Conservation (phyloP, 2,329 filamentous ascomycete genomes). For the Hypocrella siamensis region DNA sequence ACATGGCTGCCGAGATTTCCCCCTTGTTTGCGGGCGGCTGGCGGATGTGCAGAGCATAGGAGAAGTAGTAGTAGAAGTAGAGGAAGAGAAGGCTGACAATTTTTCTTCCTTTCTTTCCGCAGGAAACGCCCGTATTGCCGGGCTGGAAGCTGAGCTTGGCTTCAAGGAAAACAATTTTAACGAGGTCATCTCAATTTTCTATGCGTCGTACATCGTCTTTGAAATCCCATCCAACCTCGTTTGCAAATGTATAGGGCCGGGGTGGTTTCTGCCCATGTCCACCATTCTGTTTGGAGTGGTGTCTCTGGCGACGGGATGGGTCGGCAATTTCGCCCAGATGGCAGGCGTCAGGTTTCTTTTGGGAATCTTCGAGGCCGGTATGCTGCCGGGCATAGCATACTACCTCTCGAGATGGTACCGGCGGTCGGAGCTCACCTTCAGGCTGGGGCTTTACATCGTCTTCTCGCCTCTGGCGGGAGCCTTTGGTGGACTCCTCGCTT, state of each 20-base stretch:
- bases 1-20: neutral
- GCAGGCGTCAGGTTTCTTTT: slow-evolving; percentile 52
- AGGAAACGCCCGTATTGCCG: slow-evolving; percentile 56
- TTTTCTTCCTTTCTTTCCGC: neutral
- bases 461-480: slow-evolving; percentile 56
- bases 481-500: slow-evolving; percentile 53
- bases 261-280: slow-evolving; percentile 51
- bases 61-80: too few relatives aligned
- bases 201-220: slow-evolving; percentile 58
- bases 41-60: too few relatives aligned
- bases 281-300: slow-evolving; percentile 47
- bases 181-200: slow-evolving; percentile 50
- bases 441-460: slow-evolving; percentile 53
- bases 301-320: slow-evolving; percentile 52
- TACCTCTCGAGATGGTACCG: slow-evolving; percentile 60
- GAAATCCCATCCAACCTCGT: slow-evolving; percentile 53
- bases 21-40: too few relatives aligned
- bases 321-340: slow-evolving; percentile 31
- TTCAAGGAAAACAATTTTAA: slow-evolving; percentile 55
- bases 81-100: neutral
- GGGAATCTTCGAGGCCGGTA: slow-evolving; percentile 55
- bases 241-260: slow-evolving; percentile 58
- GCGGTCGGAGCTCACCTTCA: slow-evolving; percentile 50
- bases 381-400: slow-evolving; percentile 61
- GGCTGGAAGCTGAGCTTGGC: slow-evolving; percentile 44